Base-by-base conservation (phyloP, 2,329 filamentous ascomycete genomes). In the Nothopassalora personata region DNA sequence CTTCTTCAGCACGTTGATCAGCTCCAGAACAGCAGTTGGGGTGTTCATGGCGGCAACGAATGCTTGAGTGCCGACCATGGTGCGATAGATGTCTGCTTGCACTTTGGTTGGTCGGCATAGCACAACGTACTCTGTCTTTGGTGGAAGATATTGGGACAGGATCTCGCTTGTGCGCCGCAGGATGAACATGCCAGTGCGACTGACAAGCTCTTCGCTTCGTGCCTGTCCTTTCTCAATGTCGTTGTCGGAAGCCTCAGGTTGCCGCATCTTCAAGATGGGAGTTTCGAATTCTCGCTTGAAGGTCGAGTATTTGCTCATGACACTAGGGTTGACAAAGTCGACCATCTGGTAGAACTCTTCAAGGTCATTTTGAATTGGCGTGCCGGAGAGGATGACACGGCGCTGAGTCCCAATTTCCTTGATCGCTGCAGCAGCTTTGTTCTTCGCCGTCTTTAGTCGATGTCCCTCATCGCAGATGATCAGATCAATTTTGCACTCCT, bases 1-100 rank as follows among this genome's bases (percentile, higher is more conserved):
- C 70, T 90, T 90, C 74, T 90, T 90, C 18, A 90, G 75, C 18
- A 89, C 79, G 15, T 84, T 89, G 67, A 90, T 89, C 13, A 90
- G 81, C 66, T 88, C 84, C 1, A 90, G 76, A 2, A 85, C 82
- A 50, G 81, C 80, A 53, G 88, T 84, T 1, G 81, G 77, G 62
- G 80, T 86, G 13, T 85, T 84, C 53, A 89, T 74, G 8, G 84
- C 83, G 33, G 77, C 79, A 53, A 83, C 80, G 65, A 89, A 89
- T 5, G 84, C 76, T 0, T 84, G 83, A 1, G 86, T 88, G 8
- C 80, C 77, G n/a, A 89, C 76, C 36, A 90, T 83, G 58, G 79
- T 78, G 56, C 83, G 82, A 68, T 89, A 84, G 48, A 88, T 78
- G 62, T 81, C 78, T 10, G 81, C 79, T 69, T 88, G 86, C 5